These are phyloP conservation scores for Scheffersomyces insectosa DNA, from an alignment of 1,139 yeast genomes.

Conservation along the genomic window DNA sequence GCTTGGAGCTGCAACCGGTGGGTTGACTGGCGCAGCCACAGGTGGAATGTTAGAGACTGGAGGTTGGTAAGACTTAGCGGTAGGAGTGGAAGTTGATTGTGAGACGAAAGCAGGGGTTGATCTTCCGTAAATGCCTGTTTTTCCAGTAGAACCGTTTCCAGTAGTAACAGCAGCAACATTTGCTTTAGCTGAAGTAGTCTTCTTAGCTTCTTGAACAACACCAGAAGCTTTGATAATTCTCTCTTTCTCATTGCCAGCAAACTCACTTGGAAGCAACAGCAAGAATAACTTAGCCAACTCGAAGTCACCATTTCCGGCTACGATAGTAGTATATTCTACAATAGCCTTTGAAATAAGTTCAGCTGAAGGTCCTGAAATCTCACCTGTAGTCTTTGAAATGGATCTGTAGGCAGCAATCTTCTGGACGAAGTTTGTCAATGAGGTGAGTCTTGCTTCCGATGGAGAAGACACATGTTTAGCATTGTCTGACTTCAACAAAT, in stretches of 20 bases:
- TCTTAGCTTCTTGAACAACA: constrained; percentile 1
- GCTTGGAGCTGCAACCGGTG: constrained; percentile 16
- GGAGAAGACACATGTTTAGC: constrained; percentile 51
- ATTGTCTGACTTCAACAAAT: constrained; percentile 44
- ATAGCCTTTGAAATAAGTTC: constrained; percentile 58
- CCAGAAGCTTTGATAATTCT: constrained; percentile 66
- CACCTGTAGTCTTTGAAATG: constrained; percentile 42
- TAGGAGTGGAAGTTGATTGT: constrained; percentile 8
- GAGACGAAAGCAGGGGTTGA: constrained; percentile 5
- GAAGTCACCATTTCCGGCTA: constrained; percentile 82
- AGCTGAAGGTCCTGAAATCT: constrained; percentile 47
- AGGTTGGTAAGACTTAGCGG: constrained; percentile 6
- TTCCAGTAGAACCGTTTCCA: constrained; percentile 5
- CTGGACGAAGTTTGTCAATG: constrained; percentile 79
- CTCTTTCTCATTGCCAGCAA: constrained; percentile 65
- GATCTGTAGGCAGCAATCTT: constrained; percentile 77
- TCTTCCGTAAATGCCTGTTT: constrained; percentile 10
- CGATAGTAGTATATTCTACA: constrained; percentile 76
- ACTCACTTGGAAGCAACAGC: constrained; percentile 63
- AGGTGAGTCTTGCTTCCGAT: constrained; percentile 82
- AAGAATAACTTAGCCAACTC: constrained; percentile 77
- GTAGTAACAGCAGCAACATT: constrained; percentile 1
- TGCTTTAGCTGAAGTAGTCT: neutral
- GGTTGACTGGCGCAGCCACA: constrained; percentile 5
- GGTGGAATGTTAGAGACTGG: constrained; percentile 7